Percentiles rank a stretch among this genome's conserved stretches.
phyloP scores from a whole-genome alignment of 2,329 filamentous ascomycete species.

The Sphaceloma murrayae region DNA sequence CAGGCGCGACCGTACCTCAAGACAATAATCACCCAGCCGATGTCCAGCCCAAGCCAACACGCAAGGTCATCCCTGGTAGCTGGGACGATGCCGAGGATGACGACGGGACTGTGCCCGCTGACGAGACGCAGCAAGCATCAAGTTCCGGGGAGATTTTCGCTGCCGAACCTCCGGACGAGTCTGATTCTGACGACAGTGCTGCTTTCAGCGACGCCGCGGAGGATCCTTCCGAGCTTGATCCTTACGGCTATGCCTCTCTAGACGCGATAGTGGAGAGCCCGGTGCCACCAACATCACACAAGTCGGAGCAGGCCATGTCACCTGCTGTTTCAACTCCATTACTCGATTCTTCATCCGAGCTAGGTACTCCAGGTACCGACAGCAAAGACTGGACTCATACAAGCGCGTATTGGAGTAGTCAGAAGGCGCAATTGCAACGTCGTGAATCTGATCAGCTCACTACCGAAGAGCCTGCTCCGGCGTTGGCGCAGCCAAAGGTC shows the following conservation, averaged over 20 bases:
- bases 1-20: neutral
- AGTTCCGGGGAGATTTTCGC: no score
- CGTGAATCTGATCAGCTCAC: conserved; percentile 39
- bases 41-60: neutral
- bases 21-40: neutral
- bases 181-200: conserved; percentile 40
- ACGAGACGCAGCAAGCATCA: no score
- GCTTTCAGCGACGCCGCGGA: conserved; percentile 72
- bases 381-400: conserved; percentile 50
- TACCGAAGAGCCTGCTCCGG: conserved; percentile 24
- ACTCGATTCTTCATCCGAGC: conserved; percentile 15
- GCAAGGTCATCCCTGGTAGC: conserved; percentile 16
- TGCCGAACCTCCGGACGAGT: conserved; percentile 18
- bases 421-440: conserved; percentile 55
- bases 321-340: conserved; percentile 1
- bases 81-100: conserved; percentile 19
- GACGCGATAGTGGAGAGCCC: conserved; percentile 61
- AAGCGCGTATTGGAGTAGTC: conserved; percentile 59
- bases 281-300: conserved; percentile 24
- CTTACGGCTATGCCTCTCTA: conserved; percentile 60
- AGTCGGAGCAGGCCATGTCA: conserved; percentile 22
- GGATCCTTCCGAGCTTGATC: conserved; percentile 56
- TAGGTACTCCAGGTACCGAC: conserved; percentile 23
- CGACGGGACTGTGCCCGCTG: no score
- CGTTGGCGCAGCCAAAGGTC: conserved; percentile 21